phyloP scores from a whole-genome alignment of 1,284 basidiomycete genomes.

The Rhizoctonia solani region DNA sequence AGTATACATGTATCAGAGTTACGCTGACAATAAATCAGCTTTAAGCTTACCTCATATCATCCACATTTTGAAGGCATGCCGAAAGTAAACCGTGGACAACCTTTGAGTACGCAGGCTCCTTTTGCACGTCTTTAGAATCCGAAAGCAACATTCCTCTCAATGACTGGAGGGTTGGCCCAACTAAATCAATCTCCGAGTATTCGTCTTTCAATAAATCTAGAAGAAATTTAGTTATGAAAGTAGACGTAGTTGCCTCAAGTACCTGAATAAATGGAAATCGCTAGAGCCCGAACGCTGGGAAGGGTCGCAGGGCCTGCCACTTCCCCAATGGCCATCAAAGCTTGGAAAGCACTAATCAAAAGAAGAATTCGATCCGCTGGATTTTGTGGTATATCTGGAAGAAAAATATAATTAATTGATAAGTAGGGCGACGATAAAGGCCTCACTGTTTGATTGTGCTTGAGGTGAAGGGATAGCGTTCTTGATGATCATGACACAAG shows the following conservation, averaged over 20 bases:
- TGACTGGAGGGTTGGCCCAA: slow-evolving; percentile 75
- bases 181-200: slow-evolving; percentile 73
- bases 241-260: slow-evolving; percentile 40
- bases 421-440: slow-evolving; percentile 32
- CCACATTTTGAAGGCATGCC: slow-evolving; percentile 81
- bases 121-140: slow-evolving; percentile 42
- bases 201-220: slow-evolving; percentile 85
- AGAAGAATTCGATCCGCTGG: slow-evolving; percentile 62
- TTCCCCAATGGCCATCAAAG: slow-evolving; percentile 66
- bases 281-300: slow-evolving; percentile 80
- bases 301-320: slow-evolving; percentile 60
- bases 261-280: slow-evolving; percentile 81
- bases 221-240: background rate
- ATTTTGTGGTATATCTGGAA: slow-evolving; percentile 17
- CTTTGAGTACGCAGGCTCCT: slow-evolving; percentile 49
- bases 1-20: background rate
- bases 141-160: slow-evolving; percentile 74
- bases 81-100: slow-evolving; percentile 86
- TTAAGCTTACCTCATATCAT: slow-evolving; percentile 84
- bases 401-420: slow-evolving; percentile 30
- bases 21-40: slow-evolving; percentile 16
- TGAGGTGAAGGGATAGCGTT: slow-evolving; percentile 58
- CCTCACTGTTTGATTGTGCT: slow-evolving; percentile 48
- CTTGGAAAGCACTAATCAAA: slow-evolving; percentile 67
- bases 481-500: slow-evolving; percentile 79